Evolutionary conservation across 129 eudicot species (phyloP), one percentile per base, ranked within the genome.

Genomic region (Artemisia argyi): DNA sequence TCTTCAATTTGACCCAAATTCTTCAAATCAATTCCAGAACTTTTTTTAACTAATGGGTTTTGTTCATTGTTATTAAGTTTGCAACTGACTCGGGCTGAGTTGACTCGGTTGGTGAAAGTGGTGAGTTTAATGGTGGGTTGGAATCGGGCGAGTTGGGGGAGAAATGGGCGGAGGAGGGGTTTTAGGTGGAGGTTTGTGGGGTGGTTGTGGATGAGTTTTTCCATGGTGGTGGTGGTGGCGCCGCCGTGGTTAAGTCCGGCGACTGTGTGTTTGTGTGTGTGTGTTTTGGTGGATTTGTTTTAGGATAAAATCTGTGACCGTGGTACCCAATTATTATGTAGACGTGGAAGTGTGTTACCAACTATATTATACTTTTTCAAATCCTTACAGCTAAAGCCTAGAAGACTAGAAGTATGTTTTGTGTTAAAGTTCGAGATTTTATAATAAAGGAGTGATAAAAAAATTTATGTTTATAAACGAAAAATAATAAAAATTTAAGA

Each of bases 201-300:
- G 24, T 88, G 79, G 70, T 67, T 61, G 56, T 69, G 20, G 71
- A 87, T 81, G 55, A 87, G 92, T 81, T 86, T 84, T 75, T 87
- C 88, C 92, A 87, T 86, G 74, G 73, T 28, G 77, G 24, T 88
- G 79, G 56, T 69, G 28, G 71, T 86, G 74, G 73, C 68, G 78
- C 73, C 82, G 68, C 77, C 82, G 82, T 78, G 77, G 46, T 39
- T 39, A 39, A 1, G 9, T 44, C 73, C 54, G 77, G 77, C 46
- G 81, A 66, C 74, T 59, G 79, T 35, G 80, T 4, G 71, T 39
- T 20, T 20, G 22, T 20, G 22, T 39, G 80, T 4, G 71, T 39
- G 8, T 39, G 9, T 39, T 39, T 35, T 6, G 46, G 46, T 39
- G 46, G 46, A 39, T 39, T 39, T 39, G 10, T 39, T 39, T 39